These are phyloP conservation scores for Euphrasia confusa DNA, from an alignment of 257 asterid genomes.

Conservation along the genomic window DNA sequence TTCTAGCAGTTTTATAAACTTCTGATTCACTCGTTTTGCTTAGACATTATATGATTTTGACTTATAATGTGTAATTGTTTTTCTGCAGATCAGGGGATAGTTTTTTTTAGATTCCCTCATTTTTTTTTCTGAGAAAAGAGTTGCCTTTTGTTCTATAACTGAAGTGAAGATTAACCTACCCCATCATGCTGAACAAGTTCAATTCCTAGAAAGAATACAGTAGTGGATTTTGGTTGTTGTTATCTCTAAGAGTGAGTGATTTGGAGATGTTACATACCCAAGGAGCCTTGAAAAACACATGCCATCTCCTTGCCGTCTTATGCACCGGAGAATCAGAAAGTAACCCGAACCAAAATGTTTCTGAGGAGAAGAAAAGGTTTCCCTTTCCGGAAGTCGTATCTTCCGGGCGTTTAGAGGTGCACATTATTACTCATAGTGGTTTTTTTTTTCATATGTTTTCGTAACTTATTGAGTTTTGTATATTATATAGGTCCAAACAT, in stretches of 20 bases:
- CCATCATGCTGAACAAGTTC: conserved; percentile 23
- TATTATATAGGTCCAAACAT: conserved; percentile 61
- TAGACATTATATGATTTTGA: conserved; percentile 20
- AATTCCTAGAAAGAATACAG: not conserved
- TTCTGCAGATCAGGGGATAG: conserved; percentile 30
- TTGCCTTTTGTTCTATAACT: conserved; percentile 15
- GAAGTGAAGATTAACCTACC: conserved; percentile 22
- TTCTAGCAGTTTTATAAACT: not conserved
- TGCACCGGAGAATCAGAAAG: conserved; percentile 45
- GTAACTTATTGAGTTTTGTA: not conserved
- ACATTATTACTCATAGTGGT: conserved; percentile 15
- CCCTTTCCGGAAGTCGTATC: conserved; percentile 70
- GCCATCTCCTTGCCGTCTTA: conserved; percentile 74
- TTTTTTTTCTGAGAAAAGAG: conserved; percentile 12
- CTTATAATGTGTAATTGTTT: conserved; percentile 23
- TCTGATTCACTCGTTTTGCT: conserved; percentile 17
- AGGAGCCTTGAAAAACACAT: conserved; percentile 72
- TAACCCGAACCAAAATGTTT: conserved; percentile 42
- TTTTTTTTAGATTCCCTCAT: conserved; percentile 12
- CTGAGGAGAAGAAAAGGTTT: conserved; percentile 40
- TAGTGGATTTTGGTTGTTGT: not conserved
- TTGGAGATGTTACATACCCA: conserved; percentile 75
- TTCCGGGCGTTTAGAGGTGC: conserved; percentile 88
- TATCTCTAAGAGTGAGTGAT: conserved; percentile 22
- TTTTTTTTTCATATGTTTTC: not conserved